Base-by-base conservation (phyloP, 495 filamentous ascomycete genomes). In the Hypoxylon lenormandii region DNA sequence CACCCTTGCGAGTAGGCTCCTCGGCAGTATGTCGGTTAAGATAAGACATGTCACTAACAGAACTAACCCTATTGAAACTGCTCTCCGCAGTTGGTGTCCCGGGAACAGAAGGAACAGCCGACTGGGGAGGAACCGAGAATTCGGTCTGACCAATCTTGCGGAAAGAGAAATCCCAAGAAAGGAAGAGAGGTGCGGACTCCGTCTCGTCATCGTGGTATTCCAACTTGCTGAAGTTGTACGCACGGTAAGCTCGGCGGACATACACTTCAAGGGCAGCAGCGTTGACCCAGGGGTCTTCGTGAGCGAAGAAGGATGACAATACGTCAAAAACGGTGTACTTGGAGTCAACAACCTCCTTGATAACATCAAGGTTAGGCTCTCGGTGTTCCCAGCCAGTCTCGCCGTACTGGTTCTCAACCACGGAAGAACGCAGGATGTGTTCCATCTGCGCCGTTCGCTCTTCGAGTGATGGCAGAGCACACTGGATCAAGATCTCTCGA, bases 291-390 rank as follows among this genome's bases (percentile, higher is more conserved):
- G 91, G 91, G 75, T 98, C 95, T 52, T 90, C 84, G 76, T 98
- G 92, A 42, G 88, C 90, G 72, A 98, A 98, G 87, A 98, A 98
- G 40, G 89, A 87, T 7, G 94, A 90, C 58, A 98, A 79, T 5
- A 98, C 95, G 77, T 98, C 95, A 73, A 97, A 97, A 61, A 98
- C 94, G 45, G 94, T 98, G 80, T 93, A 97, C 82, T 95, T 95
- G 33, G 95, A 98, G 80, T 98, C 95, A 47, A 98, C 92, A 45
- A 98, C 95, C 77, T 98, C 95, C 81, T 96, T 95, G 77, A 98
- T 87, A 72, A 94, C 83, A 42, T 92, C 88, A 50, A 93, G 80
- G 75, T 90, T 89, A 15, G 95, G 95, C 74, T 97, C 92, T 66
- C 96, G 87, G 80, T 98, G 95, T 51, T 97, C 94, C 93, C 92